Base-by-base conservation (phyloP, 2,329 filamentous ascomycete species). In the Neopestalotiopsis rosae region DNA sequence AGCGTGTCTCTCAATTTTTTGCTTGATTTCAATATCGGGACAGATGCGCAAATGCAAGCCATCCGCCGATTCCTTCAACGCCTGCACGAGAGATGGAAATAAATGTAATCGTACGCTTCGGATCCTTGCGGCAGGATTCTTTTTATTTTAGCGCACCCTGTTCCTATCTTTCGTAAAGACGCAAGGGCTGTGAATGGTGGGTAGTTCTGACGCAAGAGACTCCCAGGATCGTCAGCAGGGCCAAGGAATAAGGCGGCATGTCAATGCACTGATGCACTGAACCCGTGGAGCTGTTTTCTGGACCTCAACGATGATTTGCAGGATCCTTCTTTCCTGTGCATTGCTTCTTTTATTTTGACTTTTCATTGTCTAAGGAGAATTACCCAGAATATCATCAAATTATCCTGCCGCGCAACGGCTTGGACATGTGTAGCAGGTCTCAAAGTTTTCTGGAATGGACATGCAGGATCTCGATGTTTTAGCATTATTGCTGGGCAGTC, bases 101-200 rank as follows among this genome's bases (percentile, higher is more conserved):
- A 38, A 38, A 38, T 7, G 34, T 38, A 28, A 28, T 28, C 24
- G 28, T 59, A 59, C 28, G 24, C 13, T 3, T 34, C 24, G 24
- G 30, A 59, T 34, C 57, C 57, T 40, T 42, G 59, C 34, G 59
- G 32, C 13, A 62, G 59, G 49, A 38, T 38, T 57, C 20, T 20
- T 66, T 38, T 66, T 42, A 38, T 66, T 65, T 66, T 38, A 49
- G 32, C n/a, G 59, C 32, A 62, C 34, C 28, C 13, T 40, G 14
- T 40, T 28, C 9, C 24, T 64, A 52, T 34, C 61, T 34, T 49
- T 40, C 40, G 45, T 10, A 24, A 24, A 52, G n/a, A 64, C 9
- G n/a, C 12, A 38, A 52, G 61, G 13, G 61, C 61, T 64, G 38
- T 64, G 61, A 49, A 64, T 64, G 63, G 63, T 66, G 63, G 45